Evolutionary conservation across 768 basidiomycete genomes (phyloP), one percentile per base, ranked within the genome.

Genomic region (Leccinum rimulosum): DNA sequence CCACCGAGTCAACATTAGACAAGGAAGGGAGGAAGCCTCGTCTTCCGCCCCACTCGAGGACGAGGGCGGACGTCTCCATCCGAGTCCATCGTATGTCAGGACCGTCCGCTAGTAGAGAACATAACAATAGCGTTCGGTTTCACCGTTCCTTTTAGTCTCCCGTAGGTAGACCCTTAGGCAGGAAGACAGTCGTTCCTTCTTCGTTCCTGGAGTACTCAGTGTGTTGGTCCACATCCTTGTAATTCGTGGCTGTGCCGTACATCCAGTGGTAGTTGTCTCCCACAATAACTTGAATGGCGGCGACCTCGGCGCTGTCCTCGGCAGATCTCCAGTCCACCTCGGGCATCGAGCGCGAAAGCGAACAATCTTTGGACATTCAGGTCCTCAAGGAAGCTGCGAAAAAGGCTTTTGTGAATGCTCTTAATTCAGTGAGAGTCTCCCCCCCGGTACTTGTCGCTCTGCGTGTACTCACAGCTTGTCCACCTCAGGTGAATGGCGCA

Each of bases 1-100:
- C 88, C 91, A n/a, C n/a, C n/a, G n/a, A n/a, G 93, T 73, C 93
- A 92, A 67, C 82, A 89, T 7, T 92, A 19, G 90, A 88, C 25
- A 92, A 75, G 12, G 89, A 87, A 51, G 93, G 79, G 31, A 93
- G 76, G 12, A 91, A 91, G 65, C 35, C 35, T 36, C 93, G 91
- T 58, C 80, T 76, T 62, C 80, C 79, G 52, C 73, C 66, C 28
- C 70, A 64, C 48, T 65, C 69, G 36, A 64, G 65, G 31, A 50
- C 55, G n/a, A 64, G 63, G 1, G 54, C 22, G 3, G 55, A 25
- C 2, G 67, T 30, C 1, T 73, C 73, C 73, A 74, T 73, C 57
- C n/a, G n/a, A n/a, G n/a, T n/a, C n/a, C n/a, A 56, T 64, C 25
- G 25, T 25, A 12, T n/a, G 12, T 47, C 45, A 47, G 19, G 60